Conservation (phyloP, 306 rosid genomes). For the Quercus suber region DNA sequence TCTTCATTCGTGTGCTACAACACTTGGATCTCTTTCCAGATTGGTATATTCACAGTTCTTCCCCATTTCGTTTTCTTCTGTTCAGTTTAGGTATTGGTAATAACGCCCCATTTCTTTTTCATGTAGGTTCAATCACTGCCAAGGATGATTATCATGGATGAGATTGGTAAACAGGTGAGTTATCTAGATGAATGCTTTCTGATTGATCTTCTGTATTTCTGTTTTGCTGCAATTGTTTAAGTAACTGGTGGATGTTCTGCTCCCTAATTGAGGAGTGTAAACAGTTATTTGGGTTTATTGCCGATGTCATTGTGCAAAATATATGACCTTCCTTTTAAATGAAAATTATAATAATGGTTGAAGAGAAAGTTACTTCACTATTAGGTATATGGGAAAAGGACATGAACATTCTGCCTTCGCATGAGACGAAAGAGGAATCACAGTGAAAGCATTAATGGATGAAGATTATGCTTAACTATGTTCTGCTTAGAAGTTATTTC, state of each 20-base stretch:
- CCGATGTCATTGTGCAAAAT: background rate
- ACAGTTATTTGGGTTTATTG: background rate
- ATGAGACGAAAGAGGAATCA: background rate
- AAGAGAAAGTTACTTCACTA: background rate
- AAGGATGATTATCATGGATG: conserved; percentile 96
- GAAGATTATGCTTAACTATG: background rate
- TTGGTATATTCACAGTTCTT: conserved; percentile 53
- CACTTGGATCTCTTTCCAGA: conserved; percentile 94
- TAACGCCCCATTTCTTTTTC: conserved; percentile 7
- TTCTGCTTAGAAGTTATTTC: background rate
- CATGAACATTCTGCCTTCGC: background rate
- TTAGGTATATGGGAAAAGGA: background rate
- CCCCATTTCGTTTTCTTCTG: background rate
- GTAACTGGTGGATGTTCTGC: background rate
- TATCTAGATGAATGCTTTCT: background rate
- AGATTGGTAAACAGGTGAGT: conserved; percentile 93
- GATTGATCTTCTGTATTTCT: background rate
- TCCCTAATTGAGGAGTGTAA: background rate
- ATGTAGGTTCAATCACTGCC: conserved; percentile 93
- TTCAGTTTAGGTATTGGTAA: background rate
- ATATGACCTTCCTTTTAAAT: background rate
- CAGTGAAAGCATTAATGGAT: background rate
- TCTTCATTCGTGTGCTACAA: conserved; percentile 86
- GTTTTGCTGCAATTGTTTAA: background rate
- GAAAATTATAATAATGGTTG: background rate